A percentile compares a stretch with the other conserved stretches of the same genome.
Evolutionary conservation across 345 rosid species (phyloP).

Genomic region (Citrus glauca): DNA sequence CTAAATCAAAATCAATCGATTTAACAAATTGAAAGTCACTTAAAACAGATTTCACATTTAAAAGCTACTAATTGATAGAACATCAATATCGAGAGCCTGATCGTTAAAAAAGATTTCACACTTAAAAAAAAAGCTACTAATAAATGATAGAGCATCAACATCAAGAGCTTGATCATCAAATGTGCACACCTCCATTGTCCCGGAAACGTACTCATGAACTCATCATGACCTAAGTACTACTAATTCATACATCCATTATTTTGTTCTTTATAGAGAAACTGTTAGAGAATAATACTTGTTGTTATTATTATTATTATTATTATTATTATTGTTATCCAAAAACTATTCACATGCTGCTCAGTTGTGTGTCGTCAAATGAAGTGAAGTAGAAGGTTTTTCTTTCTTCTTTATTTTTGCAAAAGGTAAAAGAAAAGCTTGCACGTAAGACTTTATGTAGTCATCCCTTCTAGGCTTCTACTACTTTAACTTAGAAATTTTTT

Average conservation of each 20-base stretch:
- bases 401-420: not conserved
- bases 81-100: not conserved
- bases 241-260: not conserved
- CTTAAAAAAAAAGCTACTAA: not conserved
- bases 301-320: no score
- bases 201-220: constrained; percentile 20
- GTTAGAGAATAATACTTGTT: no score
- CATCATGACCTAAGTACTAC: constrained; percentile 14
- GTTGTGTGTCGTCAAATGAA: not conserved
- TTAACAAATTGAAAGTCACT: not conserved
- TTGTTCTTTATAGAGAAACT: not conserved
- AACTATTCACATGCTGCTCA: not conserved
- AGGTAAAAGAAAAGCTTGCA: not conserved
- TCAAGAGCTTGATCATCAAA: not conserved
- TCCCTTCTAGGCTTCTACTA: not conserved
- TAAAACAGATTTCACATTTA: not conserved
- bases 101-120: not conserved
- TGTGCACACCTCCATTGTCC: not conserved
- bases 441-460: not conserved
- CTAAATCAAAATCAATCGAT: not conserved
- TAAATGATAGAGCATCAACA: not conserved
- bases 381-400: not conserved
- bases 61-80: not conserved
- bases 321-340: not conserved
- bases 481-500: not conserved